Percentiles rank a stretch among this genome's conserved stretches.
Evolutionary conservation across 139 green algal genomes (phyloP).

Genomic region (Haematococcus lacustris): DNA sequence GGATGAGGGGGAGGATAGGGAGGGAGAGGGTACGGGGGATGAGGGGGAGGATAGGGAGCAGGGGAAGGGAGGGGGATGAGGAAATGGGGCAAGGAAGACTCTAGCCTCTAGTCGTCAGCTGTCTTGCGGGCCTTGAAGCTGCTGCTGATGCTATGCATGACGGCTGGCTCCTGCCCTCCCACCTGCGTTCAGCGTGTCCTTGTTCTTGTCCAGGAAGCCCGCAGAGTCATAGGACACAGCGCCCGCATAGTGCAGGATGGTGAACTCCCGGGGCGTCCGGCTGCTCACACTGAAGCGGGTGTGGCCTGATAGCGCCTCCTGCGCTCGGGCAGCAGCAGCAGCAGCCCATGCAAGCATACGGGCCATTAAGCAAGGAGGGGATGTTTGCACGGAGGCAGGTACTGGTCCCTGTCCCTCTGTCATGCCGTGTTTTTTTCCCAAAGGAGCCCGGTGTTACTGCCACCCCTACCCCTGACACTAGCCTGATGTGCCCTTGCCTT

Average conservation of each 20-base stretch:
- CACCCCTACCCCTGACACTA: not conserved
- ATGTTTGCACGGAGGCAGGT: not conserved
- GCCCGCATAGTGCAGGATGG: conserved; percentile 74
- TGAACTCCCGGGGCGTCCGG: conserved; percentile 50
- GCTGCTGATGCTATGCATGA: no score
- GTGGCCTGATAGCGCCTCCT: conserved; percentile 31
- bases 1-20: no score
- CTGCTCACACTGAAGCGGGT: conserved; percentile 45
- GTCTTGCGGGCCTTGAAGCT: no score
- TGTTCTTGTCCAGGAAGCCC: conserved; percentile 81
- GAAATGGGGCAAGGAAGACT: no score
- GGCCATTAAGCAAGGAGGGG: not conserved
- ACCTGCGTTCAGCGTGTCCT: conserved; percentile 59
- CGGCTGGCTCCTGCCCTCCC: no score
- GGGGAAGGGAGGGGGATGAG: no score
- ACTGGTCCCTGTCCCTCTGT: not conserved
- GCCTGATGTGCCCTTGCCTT: not conserved
- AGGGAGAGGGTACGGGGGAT: no score
- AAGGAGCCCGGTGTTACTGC: not conserved
- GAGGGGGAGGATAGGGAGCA: no score
- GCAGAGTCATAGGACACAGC: conserved; percentile 45
- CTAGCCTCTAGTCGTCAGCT: no score
- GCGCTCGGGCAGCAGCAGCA: not conserved
- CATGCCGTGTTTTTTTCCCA: not conserved
- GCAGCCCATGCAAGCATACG: not conserved